Evolutionary conservation across 2,329 filamentous ascomycete species (phyloP).

Genomic region (Verticillium isaacii): DNA sequence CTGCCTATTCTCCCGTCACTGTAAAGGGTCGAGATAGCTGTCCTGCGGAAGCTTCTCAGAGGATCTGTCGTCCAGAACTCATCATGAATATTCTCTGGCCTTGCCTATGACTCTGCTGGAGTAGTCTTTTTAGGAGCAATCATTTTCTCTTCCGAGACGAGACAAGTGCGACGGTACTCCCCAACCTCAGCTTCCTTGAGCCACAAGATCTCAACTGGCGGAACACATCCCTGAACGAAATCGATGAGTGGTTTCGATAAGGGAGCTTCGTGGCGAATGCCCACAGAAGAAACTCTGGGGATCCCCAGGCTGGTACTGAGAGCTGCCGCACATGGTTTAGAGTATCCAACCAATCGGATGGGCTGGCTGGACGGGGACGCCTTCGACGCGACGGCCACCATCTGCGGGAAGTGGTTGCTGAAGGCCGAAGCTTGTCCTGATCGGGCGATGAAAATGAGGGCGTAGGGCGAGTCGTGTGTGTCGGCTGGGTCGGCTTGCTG

Average conservation of each 20-base stretch:
- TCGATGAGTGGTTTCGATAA: constrained; percentile 52
- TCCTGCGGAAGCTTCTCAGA: too few species aligned
- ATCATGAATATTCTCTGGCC: not conserved
- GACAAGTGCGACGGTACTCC: constrained; percentile 22
- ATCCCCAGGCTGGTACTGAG: constrained; percentile 54
- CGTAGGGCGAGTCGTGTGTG: constrained; percentile 27
- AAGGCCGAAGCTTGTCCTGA: constrained; percentile 54
- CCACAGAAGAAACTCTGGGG: constrained; percentile 61
- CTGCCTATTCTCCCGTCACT: too few species aligned
- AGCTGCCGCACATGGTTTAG: constrained; percentile 52
- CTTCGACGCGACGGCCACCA: constrained; percentile 46
- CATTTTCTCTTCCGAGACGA: constrained; percentile 10
- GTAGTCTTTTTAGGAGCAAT: not conserved
- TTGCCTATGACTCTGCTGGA: not conserved
- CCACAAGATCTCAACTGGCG: constrained; percentile 52
- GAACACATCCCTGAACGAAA: constrained; percentile 48
- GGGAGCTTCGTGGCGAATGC: constrained; percentile 51
- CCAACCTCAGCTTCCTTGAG: constrained; percentile 17
- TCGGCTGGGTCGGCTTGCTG: constrained; percentile 2
- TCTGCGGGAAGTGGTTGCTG: constrained; percentile 54
- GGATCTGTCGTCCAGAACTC: too few species aligned
- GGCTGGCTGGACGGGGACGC: constrained; percentile 29
- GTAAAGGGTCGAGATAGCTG: too few species aligned
- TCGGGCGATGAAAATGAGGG: constrained; percentile 53
- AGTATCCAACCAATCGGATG: constrained; percentile 58